Evolutionary conservation across 352 stramenopile species (phyloP), one percentile per base, ranked within the genome.

Genomic region (Pythium plurisporium): DNA sequence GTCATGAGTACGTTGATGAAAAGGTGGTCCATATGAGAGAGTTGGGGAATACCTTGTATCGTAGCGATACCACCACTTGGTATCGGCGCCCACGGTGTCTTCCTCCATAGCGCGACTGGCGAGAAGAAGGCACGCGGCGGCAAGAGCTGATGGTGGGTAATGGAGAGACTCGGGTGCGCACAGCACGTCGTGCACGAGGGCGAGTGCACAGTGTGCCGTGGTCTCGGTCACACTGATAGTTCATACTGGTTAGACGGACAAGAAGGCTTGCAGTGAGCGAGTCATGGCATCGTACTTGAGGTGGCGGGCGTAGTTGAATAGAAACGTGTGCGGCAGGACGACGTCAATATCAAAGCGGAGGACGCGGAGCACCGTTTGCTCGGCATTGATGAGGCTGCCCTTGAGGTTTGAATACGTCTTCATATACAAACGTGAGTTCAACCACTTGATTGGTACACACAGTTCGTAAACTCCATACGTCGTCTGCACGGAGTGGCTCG

Each of bases 11-110:
- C n/a, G n/a, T n/a, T n/a, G n/a, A n/a, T n/a, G n/a, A n/a, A n/a
- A n/a, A n/a, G n/a, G n/a, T n/a, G n/a, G n/a, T n/a, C n/a, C n/a
- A n/a, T n/a, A n/a, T n/a, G n/a, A n/a, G n/a, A n/a, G n/a, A n/a
- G n/a, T n/a, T n/a, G n/a, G n/a, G n/a, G n/a, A n/a, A n/a, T 31
- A 83, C 73, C 71, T 81, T 4, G 71, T 70, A 52, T 81, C 72
- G 62, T 69, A 79, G 12, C 44, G 53, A 26, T 79, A 81, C 74
- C 74, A 83, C 74, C 74, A 83, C 49, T 79, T 83, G 23, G 29
- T 42, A 11, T 43, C 36, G n/a, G 4, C 7, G 19, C n/a, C 10
- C 20, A 17, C 22, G 10, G 36, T 42, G 11, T 30, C 27, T 15
- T 58, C 29, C 37, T 62, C 20, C 55, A 45, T 50, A 10, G 70